Conservation (phyloP, 169 alveolate genomes). For the Plasmodium vinckei region DNA sequence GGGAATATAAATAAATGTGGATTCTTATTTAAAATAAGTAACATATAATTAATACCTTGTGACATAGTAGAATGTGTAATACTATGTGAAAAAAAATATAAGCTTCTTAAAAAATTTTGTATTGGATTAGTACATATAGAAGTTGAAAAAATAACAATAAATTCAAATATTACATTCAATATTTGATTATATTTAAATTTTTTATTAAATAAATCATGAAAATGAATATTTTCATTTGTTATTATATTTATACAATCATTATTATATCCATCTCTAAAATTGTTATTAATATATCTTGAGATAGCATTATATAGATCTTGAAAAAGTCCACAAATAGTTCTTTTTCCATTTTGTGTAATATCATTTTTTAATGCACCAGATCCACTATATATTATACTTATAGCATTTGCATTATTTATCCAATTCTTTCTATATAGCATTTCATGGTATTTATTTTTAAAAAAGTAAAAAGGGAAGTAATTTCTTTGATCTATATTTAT, state of each 20-base stretch:
- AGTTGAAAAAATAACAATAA: slow-evolving; percentile 58
- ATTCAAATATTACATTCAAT: slow-evolving; percentile 51
- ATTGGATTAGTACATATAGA: slow-evolving; percentile 63
- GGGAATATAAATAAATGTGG: slow-evolving; percentile 60
- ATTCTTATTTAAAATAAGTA: slow-evolving; percentile 39
- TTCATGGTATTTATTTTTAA: slow-evolving; percentile 42
- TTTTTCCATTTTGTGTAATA: slow-evolving; percentile 72
- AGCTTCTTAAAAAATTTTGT: slow-evolving; percentile 37
- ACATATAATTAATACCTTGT: slow-evolving; percentile 21
- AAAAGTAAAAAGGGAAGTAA: slow-evolving; percentile 57
- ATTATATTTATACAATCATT: slow-evolving; percentile 74
- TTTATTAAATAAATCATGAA: slow-evolving; percentile 33
- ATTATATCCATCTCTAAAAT: slow-evolving; percentile 72
- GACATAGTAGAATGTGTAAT: slow-evolving; percentile 23
- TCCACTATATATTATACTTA: slow-evolving; percentile 66
- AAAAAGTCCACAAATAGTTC: slow-evolving; percentile 56
- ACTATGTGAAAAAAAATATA: slow-evolving; percentile 52
- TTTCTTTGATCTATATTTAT: slow-evolving; percentile 36
- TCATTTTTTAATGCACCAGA: slow-evolving; percentile 75
- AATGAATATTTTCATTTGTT: slow-evolving; percentile 37
- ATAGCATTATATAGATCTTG: slow-evolving; percentile 41
- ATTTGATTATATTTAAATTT: slow-evolving; percentile 44
- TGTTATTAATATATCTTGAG: slow-evolving; percentile 56
- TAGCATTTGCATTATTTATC: slow-evolving; percentile 75
- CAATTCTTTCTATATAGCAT: slow-evolving; percentile 39